Conservation (phyloP, 768 basidiomycete species). For the Lentinula edodes region DNA sequence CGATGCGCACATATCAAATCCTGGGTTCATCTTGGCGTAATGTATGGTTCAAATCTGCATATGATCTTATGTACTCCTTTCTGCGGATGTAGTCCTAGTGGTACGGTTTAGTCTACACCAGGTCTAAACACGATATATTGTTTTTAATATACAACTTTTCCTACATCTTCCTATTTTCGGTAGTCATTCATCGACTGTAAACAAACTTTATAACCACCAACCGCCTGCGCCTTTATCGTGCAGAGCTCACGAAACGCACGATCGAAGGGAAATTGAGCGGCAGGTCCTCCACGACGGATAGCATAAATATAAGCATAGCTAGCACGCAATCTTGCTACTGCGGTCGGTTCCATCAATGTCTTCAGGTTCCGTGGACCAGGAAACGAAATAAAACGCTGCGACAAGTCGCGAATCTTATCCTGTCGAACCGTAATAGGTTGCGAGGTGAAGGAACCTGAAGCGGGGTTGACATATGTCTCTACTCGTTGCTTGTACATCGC, state of each 20-base stretch:
- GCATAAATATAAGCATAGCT: slow-evolving; percentile 43
- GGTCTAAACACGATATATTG: too few relatives aligned
- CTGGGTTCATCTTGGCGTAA: background rate
- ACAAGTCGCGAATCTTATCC: slow-evolving; percentile 38
- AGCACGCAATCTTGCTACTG: slow-evolving; percentile 34
- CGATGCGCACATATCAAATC: background rate
- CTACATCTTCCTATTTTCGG: background rate
- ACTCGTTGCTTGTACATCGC: slow-evolving; percentile 19
- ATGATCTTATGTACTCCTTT: too few relatives aligned
- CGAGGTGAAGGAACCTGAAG: slow-evolving; percentile 27
- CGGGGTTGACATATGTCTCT: slow-evolving; percentile 9
- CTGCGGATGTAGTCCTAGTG: too few relatives aligned
- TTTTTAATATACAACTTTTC: background rate
- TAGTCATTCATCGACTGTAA: slow-evolving; percentile 16
- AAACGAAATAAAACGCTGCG: slow-evolving; percentile 30
- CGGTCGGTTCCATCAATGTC: slow-evolving; percentile 22
- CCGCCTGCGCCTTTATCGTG: slow-evolving; percentile 40
- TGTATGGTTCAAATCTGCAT: too few relatives aligned
- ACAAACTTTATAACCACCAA: slow-evolving; percentile 34
- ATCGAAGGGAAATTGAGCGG: slow-evolving; percentile 45
- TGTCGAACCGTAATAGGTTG: slow-evolving; percentile 39
- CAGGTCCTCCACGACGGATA: slow-evolving; percentile 12
- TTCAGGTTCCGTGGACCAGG: slow-evolving; percentile 22
- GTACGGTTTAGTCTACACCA: too few relatives aligned
- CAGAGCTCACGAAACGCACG: slow-evolving; percentile 46